Conservation (phyloP, 306 rosid species). For the Cucurbita moschata region DNA sequence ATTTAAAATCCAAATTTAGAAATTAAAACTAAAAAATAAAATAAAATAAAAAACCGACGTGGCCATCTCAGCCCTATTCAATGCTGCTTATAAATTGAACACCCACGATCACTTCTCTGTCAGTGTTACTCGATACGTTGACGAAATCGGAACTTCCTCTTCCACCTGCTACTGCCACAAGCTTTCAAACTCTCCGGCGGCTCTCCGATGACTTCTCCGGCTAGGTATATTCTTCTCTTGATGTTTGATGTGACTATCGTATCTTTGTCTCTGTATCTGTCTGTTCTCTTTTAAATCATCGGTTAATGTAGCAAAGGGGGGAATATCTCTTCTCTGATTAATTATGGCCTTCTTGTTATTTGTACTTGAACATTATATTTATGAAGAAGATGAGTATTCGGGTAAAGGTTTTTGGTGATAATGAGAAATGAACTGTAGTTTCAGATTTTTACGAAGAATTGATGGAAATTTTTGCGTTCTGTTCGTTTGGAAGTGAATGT, state of each 20-base stretch:
- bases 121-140: neutral
- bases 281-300: neutral
- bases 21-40: neutral
- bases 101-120: neutral
- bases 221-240: conserved; percentile 2
- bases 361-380: neutral
- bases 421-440: neutral
- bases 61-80: conserved; percentile 1
- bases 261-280: neutral
- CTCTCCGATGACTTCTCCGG: conserved; percentile 13
- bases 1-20: neutral
- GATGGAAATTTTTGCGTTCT: neutral
- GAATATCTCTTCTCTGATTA: neutral
- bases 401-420: neutral
- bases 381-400: neutral
- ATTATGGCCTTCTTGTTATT: neutral
- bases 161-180: neutral
- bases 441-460: neutral
- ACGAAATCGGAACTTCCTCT: neutral
- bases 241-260: neutral
- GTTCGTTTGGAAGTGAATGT: neutral
- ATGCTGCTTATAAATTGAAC: neutral
- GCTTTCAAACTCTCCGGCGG: neutral
- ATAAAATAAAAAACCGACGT: too few species aligned
- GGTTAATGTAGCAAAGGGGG: neutral